Percentiles rank a stretch among this genome's conserved stretches.
Conservation (phyloP, 495 filamentous ascomycete genomes). For the Talaromyces stipitatus region DNA sequence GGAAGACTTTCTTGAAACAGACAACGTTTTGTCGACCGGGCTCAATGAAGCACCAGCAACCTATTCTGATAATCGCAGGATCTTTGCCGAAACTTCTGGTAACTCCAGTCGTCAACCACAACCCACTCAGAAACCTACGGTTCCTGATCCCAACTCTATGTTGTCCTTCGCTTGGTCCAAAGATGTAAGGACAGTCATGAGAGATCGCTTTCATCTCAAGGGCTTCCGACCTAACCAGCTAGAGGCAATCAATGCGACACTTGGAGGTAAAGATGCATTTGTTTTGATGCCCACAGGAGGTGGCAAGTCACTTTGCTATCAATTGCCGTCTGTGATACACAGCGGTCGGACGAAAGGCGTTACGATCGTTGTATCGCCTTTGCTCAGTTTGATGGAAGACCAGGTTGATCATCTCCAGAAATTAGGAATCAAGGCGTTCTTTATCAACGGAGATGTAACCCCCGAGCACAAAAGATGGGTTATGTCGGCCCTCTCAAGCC, state of each 20-base stretch:
- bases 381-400: conserved; percentile 94
- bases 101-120: conserved; percentile 30
- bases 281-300: conserved; percentile 97
- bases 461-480: conserved; percentile 50
- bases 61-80: conserved; percentile 24
- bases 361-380: conserved; percentile 88
- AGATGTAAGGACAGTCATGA: conserved; percentile 71
- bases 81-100: conserved; percentile 49
- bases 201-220: conserved; percentile 70
- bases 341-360: conserved; percentile 77
- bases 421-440: conserved; percentile 68
- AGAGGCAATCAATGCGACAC: conserved; percentile 89
- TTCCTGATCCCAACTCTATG: conserved; percentile 30
- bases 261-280: conserved; percentile 81
- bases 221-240: conserved; percentile 90
- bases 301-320: conserved; percentile 95
- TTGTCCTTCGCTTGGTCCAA: conserved; percentile 68
- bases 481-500: conserved; percentile 48
- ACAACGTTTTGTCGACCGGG: conserved; percentile 47
- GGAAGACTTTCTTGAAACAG: conserved; percentile 59
- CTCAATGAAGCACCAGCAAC: conserved; percentile 19
- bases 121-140: conserved; percentile 19
- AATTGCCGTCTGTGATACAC: conserved; percentile 79
- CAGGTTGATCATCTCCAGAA: conserved; percentile 73
- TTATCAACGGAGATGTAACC: conserved; percentile 69